Conservation (phyloP, 441 rosid species). For the Adansonia madagascariensis region DNA sequence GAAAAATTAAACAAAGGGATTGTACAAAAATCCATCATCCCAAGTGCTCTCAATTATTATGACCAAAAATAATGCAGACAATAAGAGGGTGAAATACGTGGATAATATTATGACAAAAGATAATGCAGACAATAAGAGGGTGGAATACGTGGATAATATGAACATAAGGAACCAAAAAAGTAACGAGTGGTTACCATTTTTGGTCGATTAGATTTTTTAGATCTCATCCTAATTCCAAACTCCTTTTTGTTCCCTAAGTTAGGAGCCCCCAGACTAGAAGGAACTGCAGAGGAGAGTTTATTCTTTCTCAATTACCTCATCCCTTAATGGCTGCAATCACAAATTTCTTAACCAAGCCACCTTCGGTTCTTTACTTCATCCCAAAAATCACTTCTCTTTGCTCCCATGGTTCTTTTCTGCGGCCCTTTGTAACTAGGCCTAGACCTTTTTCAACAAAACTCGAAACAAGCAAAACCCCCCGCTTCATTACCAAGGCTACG, state of each 20-base stretch:
- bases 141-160: background rate
- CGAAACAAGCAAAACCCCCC: constrained; percentile 2
- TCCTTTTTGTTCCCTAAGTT: too few relatives aligned
- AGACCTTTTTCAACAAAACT: constrained; percentile 15
- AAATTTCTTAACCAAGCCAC: constrained; percentile 49
- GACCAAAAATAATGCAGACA: background rate
- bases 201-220: background rate
- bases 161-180: background rate
- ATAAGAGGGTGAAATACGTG: background rate
- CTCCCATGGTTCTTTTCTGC: constrained; percentile 33
- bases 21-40: background rate
- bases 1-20: background rate
- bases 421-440: constrained; percentile 27
- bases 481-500: constrained; percentile 42
- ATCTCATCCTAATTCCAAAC: background rate
- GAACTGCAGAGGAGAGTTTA: too few relatives aligned
- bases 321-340: constrained; percentile 11
- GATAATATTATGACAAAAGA: background rate
- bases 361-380: constrained; percentile 26
- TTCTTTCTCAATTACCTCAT: too few relatives aligned
- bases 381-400: constrained; percentile 30
- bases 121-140: background rate
- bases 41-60: background rate
- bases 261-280: too few relatives aligned
- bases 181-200: too few relatives aligned